Base-by-base conservation (phyloP, 2,329 filamentous ascomycete genomes). In the Aurifilum marmelostoma region DNA sequence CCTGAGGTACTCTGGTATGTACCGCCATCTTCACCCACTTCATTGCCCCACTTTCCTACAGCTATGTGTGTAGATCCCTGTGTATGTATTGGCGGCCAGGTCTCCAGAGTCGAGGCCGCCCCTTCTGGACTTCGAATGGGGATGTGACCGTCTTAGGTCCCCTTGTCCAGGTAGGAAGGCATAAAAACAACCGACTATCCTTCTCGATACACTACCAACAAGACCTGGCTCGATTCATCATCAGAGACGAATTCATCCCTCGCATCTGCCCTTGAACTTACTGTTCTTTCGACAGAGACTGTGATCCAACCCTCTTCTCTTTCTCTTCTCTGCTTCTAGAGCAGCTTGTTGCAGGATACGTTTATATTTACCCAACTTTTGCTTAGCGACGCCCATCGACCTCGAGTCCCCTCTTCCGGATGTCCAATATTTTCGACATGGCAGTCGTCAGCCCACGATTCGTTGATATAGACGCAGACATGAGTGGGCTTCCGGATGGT, bases 341-440 rank as follows among this genome's bases (percentile, higher is more conserved):
- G n/a, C 24, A 43, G 27, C 29, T 6, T 47, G 18, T 47, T 41
- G 34, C 8, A 54, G 5, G 8, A n/a, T n/a, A n/a, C 62, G 1
- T 47, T 21, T 63, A 2, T 43, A 27, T 21, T 63, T 18, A n/a
- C 1, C 27, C 39, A n/a, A 16, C 14, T 32, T 32, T 8, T 59
- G 16, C 6, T 6, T 65, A 69, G 34, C 47, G 69, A 67, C 60
- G 60, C 66, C 70, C 67, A 65, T 71, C 43, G 54, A 62, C 72
- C 32, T 54, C 63, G 32, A 65, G 63, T 63, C 73, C 59, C 69
- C 60, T 72, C 54, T 59, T 69, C 63, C 73, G 72, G 60, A 71
- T 76, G 58, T 73, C 72, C 65, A 74, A 73, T 61, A 67, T 74
- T 69, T 66, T 75, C 73, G 74, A 76, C 69, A 78, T 78, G 76